These are phyloP conservation scores for Coniochaeta ligniaria DNA, from an alignment of 2,329 filamentous ascomycete genomes.

Conservation along the genomic window DNA sequence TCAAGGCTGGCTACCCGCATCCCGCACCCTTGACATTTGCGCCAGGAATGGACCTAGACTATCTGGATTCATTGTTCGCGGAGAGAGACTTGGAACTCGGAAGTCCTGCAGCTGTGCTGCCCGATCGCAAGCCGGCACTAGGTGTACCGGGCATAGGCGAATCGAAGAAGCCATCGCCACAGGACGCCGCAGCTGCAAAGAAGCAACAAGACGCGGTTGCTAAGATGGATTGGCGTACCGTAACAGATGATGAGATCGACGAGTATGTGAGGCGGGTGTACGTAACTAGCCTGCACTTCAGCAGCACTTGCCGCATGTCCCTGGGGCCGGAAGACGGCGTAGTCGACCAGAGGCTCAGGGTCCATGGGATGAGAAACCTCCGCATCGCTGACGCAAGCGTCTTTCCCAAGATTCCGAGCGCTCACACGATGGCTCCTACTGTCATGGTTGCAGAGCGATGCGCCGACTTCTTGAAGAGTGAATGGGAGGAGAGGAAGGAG, in stretches of 20 bases:
- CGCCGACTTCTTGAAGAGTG: constrained; percentile 19
- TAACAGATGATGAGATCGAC: constrained; percentile 22
- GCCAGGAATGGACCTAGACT: constrained; percentile 14
- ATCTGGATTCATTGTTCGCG: constrained; percentile 6
- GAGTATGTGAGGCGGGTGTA: constrained; percentile 13
- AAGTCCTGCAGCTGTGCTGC: neutral
- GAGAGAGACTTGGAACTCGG: neutral
- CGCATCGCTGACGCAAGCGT: constrained; percentile 20
- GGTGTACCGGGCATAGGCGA: neutral
- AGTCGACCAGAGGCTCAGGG: constrained; percentile 16
- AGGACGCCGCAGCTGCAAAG: neutral
- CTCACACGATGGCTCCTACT: constrained; percentile 20
- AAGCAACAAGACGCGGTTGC: constrained; percentile 4
- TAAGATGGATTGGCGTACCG: constrained; percentile 14
- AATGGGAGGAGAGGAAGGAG: constrained; percentile 4
- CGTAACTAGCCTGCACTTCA: constrained; percentile 24
- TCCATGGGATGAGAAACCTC: constrained; percentile 14
- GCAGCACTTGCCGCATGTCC: constrained; percentile 33
- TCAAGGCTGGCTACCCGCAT: constrained; percentile 18
- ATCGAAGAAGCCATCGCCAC: neutral
- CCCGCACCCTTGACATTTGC: constrained; percentile 15
- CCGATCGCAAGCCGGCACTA: neutral
- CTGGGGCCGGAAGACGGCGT: constrained; percentile 9
- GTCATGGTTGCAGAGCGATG: constrained; percentile 23
- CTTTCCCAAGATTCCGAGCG: constrained; percentile 19